Conservation (phyloP, 257 asterid genomes). For the Nicotiana tomentosiformis region DNA sequence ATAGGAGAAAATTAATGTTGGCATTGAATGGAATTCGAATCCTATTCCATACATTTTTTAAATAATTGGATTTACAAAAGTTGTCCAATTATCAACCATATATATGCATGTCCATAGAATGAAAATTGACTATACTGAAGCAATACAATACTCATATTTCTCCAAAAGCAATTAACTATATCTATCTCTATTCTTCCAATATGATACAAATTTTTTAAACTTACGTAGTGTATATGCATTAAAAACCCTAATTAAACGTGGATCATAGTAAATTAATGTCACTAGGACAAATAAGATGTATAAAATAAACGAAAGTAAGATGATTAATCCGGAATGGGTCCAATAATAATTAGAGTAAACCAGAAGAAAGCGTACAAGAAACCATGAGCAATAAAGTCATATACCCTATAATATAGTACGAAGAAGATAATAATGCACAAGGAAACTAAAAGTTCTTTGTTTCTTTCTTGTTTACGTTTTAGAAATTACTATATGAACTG, state of each 20-base stretch:
- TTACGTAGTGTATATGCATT: background rate
- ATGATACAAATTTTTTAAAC: too few relatives aligned
- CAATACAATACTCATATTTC: background rate
- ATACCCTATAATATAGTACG: background rate
- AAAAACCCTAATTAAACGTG: background rate
- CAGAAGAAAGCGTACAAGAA: slow-evolving; percentile 2
- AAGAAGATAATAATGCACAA: background rate
- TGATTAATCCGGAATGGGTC: background rate
- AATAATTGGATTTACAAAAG: background rate
- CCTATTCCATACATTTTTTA: background rate
- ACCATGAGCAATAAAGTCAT: slow-evolving; percentile 2
- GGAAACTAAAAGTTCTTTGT: background rate
- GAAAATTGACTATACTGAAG: background rate
- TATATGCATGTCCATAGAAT: background rate
- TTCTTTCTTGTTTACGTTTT: background rate
- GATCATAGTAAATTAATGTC: background rate
- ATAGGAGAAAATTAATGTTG: background rate
- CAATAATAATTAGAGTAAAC: background rate
- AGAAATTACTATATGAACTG: too few relatives aligned
- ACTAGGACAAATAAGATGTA: background rate
- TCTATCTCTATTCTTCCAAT: too few relatives aligned
- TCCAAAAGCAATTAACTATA: background rate
- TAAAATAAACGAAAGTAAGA: background rate
- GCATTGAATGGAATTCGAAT: background rate
- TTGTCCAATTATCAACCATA: background rate